These are phyloP conservation scores for Clonostachys sp. DNA, from an alignment of 2,329 filamentous ascomycete genomes.

Conservation along the genomic window DNA sequence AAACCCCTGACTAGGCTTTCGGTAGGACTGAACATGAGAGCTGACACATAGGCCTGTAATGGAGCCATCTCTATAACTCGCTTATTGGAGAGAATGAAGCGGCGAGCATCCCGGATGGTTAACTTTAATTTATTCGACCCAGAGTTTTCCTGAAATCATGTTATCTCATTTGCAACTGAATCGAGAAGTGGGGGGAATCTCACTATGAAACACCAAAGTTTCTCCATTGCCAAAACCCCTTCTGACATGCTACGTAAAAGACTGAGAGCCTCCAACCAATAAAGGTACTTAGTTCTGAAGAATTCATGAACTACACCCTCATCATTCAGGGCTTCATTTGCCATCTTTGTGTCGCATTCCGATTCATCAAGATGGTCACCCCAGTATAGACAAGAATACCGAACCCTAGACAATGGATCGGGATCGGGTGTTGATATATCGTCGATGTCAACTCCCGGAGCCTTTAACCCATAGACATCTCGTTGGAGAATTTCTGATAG, in stretches of 20 bases:
- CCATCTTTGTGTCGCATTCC: conserved; percentile 34
- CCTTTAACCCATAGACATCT: conserved; percentile 24
- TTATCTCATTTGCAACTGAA: neutral
- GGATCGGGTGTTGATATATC: conserved; percentile 4
- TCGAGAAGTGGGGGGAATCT: conserved; percentile 1
- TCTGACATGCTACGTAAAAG: conserved; percentile 16
- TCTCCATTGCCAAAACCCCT: conserved; percentile 11
- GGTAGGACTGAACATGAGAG: conserved; percentile 3
- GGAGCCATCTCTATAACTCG: conserved; percentile 1
- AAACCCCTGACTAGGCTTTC: neutral
- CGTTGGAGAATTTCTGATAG: conserved; percentile 19
- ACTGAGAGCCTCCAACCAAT: conserved; percentile 38
- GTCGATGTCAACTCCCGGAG: conserved; percentile 4
- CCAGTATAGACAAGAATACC: conserved; percentile 12
- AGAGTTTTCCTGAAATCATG: neutral
- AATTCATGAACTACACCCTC: conserved; percentile 32
- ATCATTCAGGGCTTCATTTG: conserved; percentile 16
- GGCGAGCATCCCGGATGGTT: neutral
- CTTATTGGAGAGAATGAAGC: neutral
- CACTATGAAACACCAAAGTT: neutral
- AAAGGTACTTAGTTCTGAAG: conserved; percentile 21
- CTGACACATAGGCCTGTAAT: conserved; percentile 3
- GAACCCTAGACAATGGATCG: conserved; percentile 6
- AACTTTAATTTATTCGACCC: neutral
- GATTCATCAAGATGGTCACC: conserved; percentile 8